Evolutionary conservation across 2,329 filamentous ascomycete genomes (phyloP).

Genomic region (Cladosporium cucumerinum): DNA sequence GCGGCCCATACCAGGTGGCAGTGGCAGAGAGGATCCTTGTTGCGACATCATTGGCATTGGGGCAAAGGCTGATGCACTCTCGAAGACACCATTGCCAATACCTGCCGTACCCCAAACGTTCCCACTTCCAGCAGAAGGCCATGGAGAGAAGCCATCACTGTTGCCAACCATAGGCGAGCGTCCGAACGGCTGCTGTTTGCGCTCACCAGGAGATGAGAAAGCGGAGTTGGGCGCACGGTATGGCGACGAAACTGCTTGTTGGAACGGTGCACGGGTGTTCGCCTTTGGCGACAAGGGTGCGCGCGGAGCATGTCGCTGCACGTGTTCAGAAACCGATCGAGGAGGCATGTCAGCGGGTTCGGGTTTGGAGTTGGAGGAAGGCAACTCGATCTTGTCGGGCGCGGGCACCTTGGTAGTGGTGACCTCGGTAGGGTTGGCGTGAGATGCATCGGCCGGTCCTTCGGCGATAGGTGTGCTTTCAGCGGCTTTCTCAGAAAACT

Average conservation of each 20-base stretch:
- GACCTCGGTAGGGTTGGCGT: not conserved
- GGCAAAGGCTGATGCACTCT: constrained; percentile 34
- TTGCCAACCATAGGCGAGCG: constrained; percentile 28
- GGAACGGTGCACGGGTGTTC: constrained; percentile 24
- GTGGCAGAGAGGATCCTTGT: constrained; percentile 26
- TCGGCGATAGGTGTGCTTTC: not conserved
- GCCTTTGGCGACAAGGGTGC: constrained; percentile 25
- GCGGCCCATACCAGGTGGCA: constrained; percentile 33
- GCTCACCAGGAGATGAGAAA: constrained; percentile 37
- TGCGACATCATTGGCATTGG: constrained; percentile 27
- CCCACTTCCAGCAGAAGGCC: constrained; percentile 44
- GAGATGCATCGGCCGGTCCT: not conserved
- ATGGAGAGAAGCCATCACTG: constrained; percentile 28
- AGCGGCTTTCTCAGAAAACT: constrained; percentile 16
- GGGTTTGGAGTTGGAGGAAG: not conserved
- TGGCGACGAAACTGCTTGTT: constrained; percentile 21
- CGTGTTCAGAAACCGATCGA: constrained; percentile 9
- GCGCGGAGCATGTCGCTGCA: constrained; percentile 18
- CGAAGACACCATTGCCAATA: constrained; percentile 76
- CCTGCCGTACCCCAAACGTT: constrained; percentile 75
- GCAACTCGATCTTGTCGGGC: not conserved
- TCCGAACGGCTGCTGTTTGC: constrained; percentile 32
- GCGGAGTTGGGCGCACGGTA: constrained; percentile 41
- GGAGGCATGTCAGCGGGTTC: not conserved
- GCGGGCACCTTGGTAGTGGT: not conserved